Conservation (phyloP, 306 rosid genomes). For the Adenanthera pavonina region DNA sequence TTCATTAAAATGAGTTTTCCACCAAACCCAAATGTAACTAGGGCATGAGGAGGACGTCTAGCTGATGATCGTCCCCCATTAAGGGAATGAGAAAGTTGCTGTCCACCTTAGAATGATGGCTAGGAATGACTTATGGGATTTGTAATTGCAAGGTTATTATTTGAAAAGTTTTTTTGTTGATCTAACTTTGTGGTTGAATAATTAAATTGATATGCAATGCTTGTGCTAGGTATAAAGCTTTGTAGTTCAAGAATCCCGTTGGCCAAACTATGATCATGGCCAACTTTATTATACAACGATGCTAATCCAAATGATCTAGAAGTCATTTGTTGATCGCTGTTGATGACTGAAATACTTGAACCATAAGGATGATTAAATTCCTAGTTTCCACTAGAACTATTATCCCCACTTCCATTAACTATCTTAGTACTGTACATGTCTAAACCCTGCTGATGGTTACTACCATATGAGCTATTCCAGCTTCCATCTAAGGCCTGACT, state of each 20-base stretch:
- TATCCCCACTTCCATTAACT: conserved; percentile 40
- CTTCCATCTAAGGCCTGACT: conserved; percentile 57
- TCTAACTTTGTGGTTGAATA: conserved; percentile 48
- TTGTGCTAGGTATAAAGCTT: conserved; percentile 51
- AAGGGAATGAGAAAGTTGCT: conserved; percentile 64
- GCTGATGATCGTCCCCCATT: conserved; percentile 72
- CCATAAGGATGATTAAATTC: conserved; percentile 53
- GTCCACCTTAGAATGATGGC: conserved; percentile 60
- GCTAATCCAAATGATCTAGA: conserved; percentile 58
- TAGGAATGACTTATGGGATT: conserved; percentile 52
- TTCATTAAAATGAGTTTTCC: conserved; percentile 91
- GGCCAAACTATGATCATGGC: conserved; percentile 52
- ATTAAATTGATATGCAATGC: conserved; percentile 59
- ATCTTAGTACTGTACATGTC: conserved; percentile 49
- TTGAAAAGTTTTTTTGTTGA: conserved; percentile 53
- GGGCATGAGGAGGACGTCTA: conserved; percentile 90
- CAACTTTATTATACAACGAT: conserved; percentile 54
- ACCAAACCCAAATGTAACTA: conserved; percentile 93
- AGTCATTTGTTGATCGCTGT: conserved; percentile 58
- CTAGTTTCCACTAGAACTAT: conserved; percentile 53
- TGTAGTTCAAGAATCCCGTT: conserved; percentile 57
- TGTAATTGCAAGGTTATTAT: conserved; percentile 58
- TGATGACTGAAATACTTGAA: conserved; percentile 45
- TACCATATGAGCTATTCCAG: conserved; percentile 52
- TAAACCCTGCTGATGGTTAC: conserved; percentile 53